Evolutionary conservation across 495 filamentous ascomycete genomes (phyloP).

Genomic region (Aeminium ludgeri): DNA sequence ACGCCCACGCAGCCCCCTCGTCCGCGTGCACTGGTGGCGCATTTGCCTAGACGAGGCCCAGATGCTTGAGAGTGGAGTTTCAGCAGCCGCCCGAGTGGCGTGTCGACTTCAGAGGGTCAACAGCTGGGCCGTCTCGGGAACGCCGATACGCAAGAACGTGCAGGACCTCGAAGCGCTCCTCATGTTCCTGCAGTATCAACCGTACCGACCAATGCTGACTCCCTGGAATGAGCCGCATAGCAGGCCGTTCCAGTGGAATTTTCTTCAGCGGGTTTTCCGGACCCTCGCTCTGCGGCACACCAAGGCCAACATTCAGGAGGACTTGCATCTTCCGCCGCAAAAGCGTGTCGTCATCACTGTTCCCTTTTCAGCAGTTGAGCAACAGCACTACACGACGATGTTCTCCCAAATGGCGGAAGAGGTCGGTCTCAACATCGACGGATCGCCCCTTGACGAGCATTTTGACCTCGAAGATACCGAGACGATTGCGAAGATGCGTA

Average conservation of each 20-base stretch:
- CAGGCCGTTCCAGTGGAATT: constrained; percentile 29
- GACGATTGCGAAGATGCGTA: constrained; percentile 48
- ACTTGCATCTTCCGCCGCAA: constrained; percentile 57
- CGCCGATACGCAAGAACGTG: constrained; percentile 65
- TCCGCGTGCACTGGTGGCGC: constrained; percentile 76
- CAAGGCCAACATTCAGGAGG: constrained; percentile 59
- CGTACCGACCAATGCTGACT: constrained; percentile 17
- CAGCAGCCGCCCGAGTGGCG: constrained; percentile 65
- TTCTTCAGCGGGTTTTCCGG: constrained; percentile 49
- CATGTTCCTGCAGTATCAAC: constrained; percentile 62
- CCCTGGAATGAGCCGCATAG: too few species aligned
- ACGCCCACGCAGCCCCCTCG: constrained; percentile 53
- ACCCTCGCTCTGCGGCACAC: constrained; percentile 65
- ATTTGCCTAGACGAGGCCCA: constrained; percentile 91
- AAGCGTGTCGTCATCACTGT: constrained; percentile 73
- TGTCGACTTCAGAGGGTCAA: constrained; percentile 64
- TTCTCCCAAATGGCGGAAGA: constrained; percentile 56
- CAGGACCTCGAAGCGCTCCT: constrained; percentile 54
- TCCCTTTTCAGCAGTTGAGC: constrained; percentile 74
- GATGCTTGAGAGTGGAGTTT: constrained; percentile 80
- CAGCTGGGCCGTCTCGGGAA: constrained; percentile 88
- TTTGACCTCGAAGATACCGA: constrained; percentile 45
- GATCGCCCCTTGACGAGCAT: constrained; percentile 38
- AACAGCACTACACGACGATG: constrained; percentile 63
- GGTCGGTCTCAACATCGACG: constrained; percentile 46